Percentiles rank a stretch among this genome's conserved stretches.
phyloP scores from a whole-genome alignment of 2,329 filamentous ascomycete genomes.

The Talaromyces amestolkiae region DNA sequence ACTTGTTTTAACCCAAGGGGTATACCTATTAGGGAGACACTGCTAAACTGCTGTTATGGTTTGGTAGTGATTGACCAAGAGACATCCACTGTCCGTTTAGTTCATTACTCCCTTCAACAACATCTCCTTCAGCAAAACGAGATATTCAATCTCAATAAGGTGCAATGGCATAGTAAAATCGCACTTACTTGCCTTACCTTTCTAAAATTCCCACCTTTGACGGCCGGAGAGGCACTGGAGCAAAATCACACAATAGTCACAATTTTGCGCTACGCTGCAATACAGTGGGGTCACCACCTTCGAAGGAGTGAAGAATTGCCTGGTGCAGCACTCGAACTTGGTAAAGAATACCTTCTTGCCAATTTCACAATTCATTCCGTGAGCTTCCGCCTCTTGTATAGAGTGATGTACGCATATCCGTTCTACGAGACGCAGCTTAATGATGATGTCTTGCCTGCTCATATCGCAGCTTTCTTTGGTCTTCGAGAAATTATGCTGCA shows the following conservation, averaged over 20 bases:
- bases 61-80: neutral
- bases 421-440: accelerated
- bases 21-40: neutral
- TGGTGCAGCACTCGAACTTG: neutral
- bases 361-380: neutral
- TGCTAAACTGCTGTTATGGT: neutral
- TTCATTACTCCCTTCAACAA: neutral
- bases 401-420: neutral
- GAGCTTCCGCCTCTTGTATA: neutral
- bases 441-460: neutral
- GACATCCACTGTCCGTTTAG: neutral
- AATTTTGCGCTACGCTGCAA: neutral
- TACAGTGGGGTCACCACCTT: neutral
- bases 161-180: neutral
- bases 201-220: neutral
- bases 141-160: neutral
- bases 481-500: neutral
- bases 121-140: neutral
- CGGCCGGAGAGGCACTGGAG: neutral
- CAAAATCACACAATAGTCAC: neutral
- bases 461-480: neutral
- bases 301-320: neutral
- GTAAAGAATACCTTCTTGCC: neutral
- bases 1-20: neutral
- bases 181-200: neutral